phyloP scores from a whole-genome alignment of 306 rosid genomes.

The Casuarina glauca region DNA sequence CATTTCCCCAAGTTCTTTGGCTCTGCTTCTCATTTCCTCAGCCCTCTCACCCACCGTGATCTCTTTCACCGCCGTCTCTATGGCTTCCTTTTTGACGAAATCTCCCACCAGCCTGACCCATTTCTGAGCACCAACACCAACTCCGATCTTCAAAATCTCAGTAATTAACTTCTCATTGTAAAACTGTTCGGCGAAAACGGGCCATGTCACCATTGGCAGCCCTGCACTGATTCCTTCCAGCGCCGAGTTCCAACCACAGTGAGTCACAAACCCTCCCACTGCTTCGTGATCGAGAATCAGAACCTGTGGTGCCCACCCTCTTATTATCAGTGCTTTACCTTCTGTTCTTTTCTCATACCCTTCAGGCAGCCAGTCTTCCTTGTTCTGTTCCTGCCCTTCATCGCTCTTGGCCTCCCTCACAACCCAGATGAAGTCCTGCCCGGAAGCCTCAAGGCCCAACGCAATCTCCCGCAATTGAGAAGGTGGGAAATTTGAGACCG shows the following conservation, averaged over 20 bases:
- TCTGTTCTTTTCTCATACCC: constrained; percentile 35
- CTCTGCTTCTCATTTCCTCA: constrained; percentile 52
- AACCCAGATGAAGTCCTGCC: constrained; percentile 37
- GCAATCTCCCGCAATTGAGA: constrained; percentile 26
- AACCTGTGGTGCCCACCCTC: constrained; percentile 44
- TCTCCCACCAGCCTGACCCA: constrained; percentile 18
- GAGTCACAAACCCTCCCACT: constrained; percentile 40
- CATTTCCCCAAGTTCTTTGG: constrained; percentile 23
- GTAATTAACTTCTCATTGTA: constrained; percentile 39
- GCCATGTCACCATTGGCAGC: constrained; percentile 35
- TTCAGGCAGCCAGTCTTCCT: constrained; percentile 31
- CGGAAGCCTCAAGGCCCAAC: constrained; percentile 30
- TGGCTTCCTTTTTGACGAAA: constrained; percentile 26
- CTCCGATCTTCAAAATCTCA: constrained; percentile 30
- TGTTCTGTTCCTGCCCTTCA: background rate
- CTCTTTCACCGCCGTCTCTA: constrained; percentile 29
- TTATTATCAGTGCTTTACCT: constrained; percentile 32
- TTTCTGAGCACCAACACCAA: constrained; percentile 29
- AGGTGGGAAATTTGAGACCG: background rate
- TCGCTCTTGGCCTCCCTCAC: constrained; percentile 14
- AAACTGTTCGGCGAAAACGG: constrained; percentile 32
- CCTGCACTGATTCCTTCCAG: constrained; percentile 37
- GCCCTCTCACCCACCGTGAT: constrained; percentile 44
- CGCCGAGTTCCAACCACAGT: constrained; percentile 57
- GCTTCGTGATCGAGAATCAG: constrained; percentile 32